Percentiles rank a stretch among this genome's conserved stretches.
phyloP scores from a whole-genome alignment of 2,329 filamentous ascomycete genomes.

The Ceratocystis diversiconidia region DNA sequence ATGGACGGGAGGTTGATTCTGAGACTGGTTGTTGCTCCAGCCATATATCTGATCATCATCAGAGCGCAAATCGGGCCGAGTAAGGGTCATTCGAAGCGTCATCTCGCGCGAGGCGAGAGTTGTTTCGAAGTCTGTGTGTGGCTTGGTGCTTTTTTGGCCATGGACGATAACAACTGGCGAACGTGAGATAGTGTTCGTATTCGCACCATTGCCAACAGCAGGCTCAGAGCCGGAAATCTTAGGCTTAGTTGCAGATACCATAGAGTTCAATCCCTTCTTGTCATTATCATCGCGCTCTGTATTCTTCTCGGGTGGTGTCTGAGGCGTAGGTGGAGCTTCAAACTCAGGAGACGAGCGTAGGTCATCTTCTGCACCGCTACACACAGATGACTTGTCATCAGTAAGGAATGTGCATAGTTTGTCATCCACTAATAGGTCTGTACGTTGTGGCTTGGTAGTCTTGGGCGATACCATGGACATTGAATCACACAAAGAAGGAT shows the following conservation, averaged over 20 bases:
- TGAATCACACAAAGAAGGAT: slow-evolving; percentile 9
- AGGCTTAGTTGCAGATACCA: not conserved
- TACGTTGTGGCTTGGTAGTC: slow-evolving; percentile 21
- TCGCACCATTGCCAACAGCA: slow-evolving; percentile 21
- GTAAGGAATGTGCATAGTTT: slow-evolving; percentile 15
- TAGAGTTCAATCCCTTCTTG: slow-evolving; percentile 23
- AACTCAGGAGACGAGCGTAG: slow-evolving; percentile 41
- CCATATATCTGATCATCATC: slow-evolving; percentile 59
- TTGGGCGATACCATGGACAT: slow-evolving; percentile 12
- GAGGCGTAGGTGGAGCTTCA: slow-evolving; percentile 45
- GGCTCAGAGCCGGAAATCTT: not conserved
- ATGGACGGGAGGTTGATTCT: not conserved
- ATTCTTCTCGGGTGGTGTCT: slow-evolving; percentile 22
- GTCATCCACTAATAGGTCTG: slow-evolving; percentile 6
- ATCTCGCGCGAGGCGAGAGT: slow-evolving; percentile 48
- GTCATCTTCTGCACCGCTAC: slow-evolving; percentile 30
- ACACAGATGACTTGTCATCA: slow-evolving; percentile 40
- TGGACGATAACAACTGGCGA: slow-evolving; percentile 10
- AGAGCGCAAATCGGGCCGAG: slow-evolving; percentile 69
- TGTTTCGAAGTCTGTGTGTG: slow-evolving; percentile 14
- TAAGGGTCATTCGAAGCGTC: slow-evolving; percentile 93
- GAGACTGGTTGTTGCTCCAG: slow-evolving; percentile 35
- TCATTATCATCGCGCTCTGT: slow-evolving; percentile 25
- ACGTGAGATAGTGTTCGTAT: slow-evolving; percentile 18
- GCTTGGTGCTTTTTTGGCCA: slow-evolving; percentile 21